These are phyloP conservation scores for Arachis monticola DNA, from an alignment of 331 rosid genomes.

Conservation along the genomic window DNA sequence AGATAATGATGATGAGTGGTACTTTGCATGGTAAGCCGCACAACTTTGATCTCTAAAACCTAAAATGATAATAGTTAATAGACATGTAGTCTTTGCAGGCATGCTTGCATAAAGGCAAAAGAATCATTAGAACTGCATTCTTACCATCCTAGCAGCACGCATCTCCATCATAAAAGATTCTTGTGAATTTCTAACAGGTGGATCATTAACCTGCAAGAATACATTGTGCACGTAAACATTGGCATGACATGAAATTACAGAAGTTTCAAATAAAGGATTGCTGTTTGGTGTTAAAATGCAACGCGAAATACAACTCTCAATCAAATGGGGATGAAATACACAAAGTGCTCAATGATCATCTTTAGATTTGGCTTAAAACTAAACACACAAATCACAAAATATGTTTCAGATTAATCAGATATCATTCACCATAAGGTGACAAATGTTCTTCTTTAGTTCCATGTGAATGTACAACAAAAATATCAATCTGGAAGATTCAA, in stretches of 20 bases:
- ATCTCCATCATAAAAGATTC: conserved; percentile 95
- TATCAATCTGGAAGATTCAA: not conserved
- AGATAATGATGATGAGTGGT: not conserved
- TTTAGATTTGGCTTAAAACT: not conserved
- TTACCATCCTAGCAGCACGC: conserved; percentile 90
- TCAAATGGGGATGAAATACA: not conserved
- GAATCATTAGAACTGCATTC: conserved; percentile 10
- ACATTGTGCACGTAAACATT: conserved; percentile 14
- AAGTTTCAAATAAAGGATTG: not conserved
- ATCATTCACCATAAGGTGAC: not conserved
- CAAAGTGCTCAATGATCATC: not conserved
- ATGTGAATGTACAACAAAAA: not conserved
- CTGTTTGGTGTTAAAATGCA: too few relatives aligned
- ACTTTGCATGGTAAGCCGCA: conserved; percentile 15
- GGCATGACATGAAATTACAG: not conserved
- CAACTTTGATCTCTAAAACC: conserved; percentile 11
- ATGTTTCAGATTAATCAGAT: not conserved
- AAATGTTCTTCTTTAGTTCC: not conserved
- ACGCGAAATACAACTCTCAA: not conserved
- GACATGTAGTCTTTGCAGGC: not conserved
- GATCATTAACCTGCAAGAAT: conserved; percentile 72
- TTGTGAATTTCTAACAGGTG: conserved; percentile 87
- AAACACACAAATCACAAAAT: not conserved
- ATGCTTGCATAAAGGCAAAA: conserved; percentile 30
- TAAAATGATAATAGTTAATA: not conserved